phyloP scores from a whole-genome alignment of 2,329 filamentous ascomycete species.

The Penicillium vulpinum region DNA sequence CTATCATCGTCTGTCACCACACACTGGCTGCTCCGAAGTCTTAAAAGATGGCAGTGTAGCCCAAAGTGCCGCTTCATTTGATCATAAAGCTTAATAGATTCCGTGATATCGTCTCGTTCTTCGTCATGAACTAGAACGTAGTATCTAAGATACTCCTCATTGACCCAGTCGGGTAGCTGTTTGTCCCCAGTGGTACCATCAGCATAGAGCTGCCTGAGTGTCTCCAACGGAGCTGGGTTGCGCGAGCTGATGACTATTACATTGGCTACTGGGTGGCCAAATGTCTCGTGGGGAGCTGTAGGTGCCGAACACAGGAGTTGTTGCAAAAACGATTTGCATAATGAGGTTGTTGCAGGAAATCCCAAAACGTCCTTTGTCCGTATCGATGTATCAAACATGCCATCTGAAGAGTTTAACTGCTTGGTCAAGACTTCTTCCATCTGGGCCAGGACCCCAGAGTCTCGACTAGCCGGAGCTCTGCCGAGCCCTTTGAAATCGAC shows the following conservation, averaged over 20 bases:
- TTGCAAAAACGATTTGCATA: constrained; percentile 82
- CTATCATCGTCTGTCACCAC: constrained; percentile 90
- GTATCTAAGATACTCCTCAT: constrained; percentile 89
- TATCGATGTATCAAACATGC: constrained; percentile 38
- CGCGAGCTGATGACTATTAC: constrained; percentile 93
- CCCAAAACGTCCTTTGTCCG: constrained; percentile 33
- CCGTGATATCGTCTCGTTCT: constrained; percentile 86
- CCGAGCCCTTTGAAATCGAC: constrained; percentile 60
- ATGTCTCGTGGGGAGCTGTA: constrained; percentile 83
- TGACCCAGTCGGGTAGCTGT: constrained; percentile 78
- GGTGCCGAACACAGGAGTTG: constrained; percentile 78
- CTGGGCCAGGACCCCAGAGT: constrained; percentile 51
- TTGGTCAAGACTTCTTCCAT: constrained; percentile 79
- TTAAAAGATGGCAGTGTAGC: constrained; percentile 86
- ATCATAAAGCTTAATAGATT: constrained; percentile 88
- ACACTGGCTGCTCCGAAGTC: constrained; percentile 80
- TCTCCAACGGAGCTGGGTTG: constrained; percentile 79
- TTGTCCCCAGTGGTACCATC: constrained; percentile 77
- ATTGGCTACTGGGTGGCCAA: constrained; percentile 89
- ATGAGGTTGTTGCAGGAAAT: constrained; percentile 62
- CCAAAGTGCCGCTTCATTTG: constrained; percentile 99
- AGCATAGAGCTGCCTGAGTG: constrained; percentile 77
- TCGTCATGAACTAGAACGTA: constrained; percentile 97
- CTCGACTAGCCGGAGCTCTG: constrained; percentile 37
- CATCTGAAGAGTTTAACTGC: constrained; percentile 75